phyloP scores from a whole-genome alignment of 768 basidiomycete genomes.

The Calocybe gangraenosa region DNA sequence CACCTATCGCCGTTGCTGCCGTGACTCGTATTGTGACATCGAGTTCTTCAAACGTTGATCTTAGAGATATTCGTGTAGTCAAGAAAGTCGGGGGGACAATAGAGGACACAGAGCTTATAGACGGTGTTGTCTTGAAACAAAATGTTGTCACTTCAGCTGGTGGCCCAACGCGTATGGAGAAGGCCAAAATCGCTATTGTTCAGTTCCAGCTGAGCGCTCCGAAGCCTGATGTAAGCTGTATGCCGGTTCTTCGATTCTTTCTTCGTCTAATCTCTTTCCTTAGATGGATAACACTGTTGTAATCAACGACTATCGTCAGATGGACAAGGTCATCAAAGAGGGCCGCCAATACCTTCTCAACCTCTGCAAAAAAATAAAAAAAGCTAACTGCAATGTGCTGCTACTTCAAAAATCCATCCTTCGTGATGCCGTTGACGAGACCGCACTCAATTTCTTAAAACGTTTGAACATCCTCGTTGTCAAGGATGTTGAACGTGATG shows the following conservation, averaged over 20 bases:
- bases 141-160: conserved; percentile 87
- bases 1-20: conserved; percentile 98
- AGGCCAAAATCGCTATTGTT: conserved; percentile 96
- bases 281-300: conserved; percentile 99
- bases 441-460: conserved; percentile 95
- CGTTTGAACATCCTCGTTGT: conserved; percentile 94
- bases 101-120: conserved; percentile 95
- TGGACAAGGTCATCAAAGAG: conserved; percentile 99
- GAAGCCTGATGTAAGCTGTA: conserved; percentile 83
- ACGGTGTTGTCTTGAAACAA: conserved; percentile 97
- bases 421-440: conserved; percentile 98
- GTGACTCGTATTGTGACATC: conserved; percentile 89
- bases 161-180: conserved; percentile 93
- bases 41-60: conserved; percentile 91
- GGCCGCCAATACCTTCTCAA: conserved; percentile 97
- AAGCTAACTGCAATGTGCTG: conserved; percentile 98
- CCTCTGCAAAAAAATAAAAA: conserved; percentile 99
- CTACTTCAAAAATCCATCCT: conserved; percentile 99
- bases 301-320: conserved; percentile 98
- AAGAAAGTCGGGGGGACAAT: conserved; percentile 99
- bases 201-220: conserved; percentile 98
- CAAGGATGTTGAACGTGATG: conserved; percentile 97
- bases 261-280: conserved; percentile 13
- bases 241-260: not conserved
- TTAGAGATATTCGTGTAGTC: conserved; percentile 92